These are phyloP conservation scores for Candida broadrunensis DNA, from an alignment of 805 yeast genomes.

Conservation along the genomic window DNA sequence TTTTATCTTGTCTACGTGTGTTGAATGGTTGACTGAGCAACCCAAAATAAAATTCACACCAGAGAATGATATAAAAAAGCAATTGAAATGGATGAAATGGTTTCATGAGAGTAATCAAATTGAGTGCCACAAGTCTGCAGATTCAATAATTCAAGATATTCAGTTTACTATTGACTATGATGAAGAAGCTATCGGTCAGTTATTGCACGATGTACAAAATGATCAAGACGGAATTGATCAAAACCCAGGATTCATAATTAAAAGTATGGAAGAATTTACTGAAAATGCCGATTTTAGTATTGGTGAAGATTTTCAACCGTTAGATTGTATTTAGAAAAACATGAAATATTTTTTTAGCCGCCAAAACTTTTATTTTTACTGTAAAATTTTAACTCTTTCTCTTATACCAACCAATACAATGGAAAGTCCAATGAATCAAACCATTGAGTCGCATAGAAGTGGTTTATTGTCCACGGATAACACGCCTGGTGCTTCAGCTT, in stretches of 20 bases:
- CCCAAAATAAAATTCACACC: neutral
- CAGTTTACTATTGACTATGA: neutral
- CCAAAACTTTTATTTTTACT: neutral
- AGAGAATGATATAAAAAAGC: neutral
- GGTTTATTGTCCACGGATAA: too few species aligned
- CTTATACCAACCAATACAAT: too few species aligned
- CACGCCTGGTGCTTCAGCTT: too few species aligned
- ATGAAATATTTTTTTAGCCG: neutral
- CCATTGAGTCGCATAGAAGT: too few species aligned
- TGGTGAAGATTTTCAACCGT: neutral
- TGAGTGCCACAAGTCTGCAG: neutral
- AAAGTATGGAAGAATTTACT: neutral
- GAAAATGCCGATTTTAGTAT: conserved; percentile 3
- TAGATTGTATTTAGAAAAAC: too few species aligned
- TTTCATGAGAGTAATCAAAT: neutral
- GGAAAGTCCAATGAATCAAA: too few species aligned
- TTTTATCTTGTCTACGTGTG: conserved; percentile 15
- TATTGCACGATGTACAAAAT: neutral
- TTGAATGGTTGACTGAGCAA: conserved; percentile 17
- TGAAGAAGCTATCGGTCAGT: neutral
- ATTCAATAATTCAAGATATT: neutral
- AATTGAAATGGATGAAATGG: neutral
- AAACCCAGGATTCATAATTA: conserved; percentile 3
- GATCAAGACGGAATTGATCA: neutral
- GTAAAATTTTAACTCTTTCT: neutral